Evolutionary conservation across 768 basidiomycete genomes (phyloP).

Genomic region (Paxillus rubicundulus): DNA sequence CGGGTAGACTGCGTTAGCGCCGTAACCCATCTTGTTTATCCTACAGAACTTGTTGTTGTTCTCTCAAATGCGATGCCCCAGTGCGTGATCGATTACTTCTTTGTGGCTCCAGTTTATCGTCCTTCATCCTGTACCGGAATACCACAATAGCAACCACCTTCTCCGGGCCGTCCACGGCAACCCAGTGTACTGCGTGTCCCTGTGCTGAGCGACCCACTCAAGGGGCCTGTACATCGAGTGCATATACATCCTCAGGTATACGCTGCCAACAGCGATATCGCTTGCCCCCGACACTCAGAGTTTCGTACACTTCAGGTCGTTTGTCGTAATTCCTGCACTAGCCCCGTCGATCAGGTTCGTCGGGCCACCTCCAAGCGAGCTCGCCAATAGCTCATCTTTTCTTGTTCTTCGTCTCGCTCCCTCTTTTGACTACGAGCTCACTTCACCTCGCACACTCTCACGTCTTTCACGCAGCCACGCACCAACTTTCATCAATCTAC

Average conservation of each 20-base stretch:
- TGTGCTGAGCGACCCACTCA: neutral
- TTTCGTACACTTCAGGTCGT: constrained; percentile 21
- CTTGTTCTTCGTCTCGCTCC: constrained; percentile 3
- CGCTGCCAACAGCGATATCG: neutral
- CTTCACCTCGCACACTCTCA: constrained; percentile 19
- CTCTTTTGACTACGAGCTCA: constrained; percentile 5
- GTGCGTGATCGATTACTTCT: constrained; percentile 1
- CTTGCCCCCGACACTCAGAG: neutral
- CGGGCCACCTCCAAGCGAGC: constrained; percentile 9
- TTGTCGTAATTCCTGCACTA: constrained; percentile 11
- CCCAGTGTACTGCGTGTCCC: constrained; percentile 7
- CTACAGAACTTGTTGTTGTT: neutral
- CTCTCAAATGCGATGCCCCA: neutral
- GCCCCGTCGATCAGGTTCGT: neutral
- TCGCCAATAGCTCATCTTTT: constrained; percentile 6
- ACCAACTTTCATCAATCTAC: constrained; percentile 11
- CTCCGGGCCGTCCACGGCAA: neutral
- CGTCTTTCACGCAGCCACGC: constrained; percentile 19
- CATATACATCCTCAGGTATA: neutral
- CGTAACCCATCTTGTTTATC: neutral
- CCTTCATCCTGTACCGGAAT: neutral
- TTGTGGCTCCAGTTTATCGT: neutral
- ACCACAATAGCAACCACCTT: neutral
- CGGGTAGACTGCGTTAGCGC: neutral
- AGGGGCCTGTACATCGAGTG: neutral